Percentiles rank a stretch among this genome's conserved stretches.
These are phyloP conservation scores for Remersonia thermophila DNA, from an alignment of 2,329 filamentous ascomycete species.

Conservation along the genomic window DNA sequence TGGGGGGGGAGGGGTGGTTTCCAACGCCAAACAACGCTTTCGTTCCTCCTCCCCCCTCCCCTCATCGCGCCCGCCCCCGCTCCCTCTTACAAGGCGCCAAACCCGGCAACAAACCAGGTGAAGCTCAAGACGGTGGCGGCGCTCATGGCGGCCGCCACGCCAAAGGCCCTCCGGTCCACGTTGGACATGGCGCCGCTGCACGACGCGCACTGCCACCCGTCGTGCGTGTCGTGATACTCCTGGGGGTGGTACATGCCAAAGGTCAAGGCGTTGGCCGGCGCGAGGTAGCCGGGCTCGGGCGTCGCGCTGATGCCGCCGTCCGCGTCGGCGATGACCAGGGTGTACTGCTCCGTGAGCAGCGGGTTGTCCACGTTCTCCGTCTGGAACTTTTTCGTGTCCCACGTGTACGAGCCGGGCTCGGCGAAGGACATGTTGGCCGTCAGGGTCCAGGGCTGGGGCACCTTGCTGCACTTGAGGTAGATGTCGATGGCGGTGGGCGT, in stretches of 20 bases:
- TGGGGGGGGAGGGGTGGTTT: no score
- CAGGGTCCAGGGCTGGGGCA: constrained; percentile 44
- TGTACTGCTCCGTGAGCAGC: constrained; percentile 44
- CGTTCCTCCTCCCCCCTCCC: no score
- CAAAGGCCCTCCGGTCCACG: constrained; percentile 35
- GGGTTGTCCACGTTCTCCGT: constrained; percentile 32
- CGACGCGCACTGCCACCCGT: constrained; percentile 42
- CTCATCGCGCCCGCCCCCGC: no score
- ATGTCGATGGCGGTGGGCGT: constrained; percentile 50
- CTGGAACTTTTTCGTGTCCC: constrained; percentile 41
- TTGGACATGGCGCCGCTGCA: constrained; percentile 41
- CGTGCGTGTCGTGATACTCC: constrained; percentile 36
- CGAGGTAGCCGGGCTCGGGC: constrained; percentile 44
- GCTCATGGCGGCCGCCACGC: constrained; percentile 42
- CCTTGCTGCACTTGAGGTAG: constrained; percentile 41
- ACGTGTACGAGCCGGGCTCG: constrained; percentile 38
- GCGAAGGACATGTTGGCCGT: constrained; percentile 50
- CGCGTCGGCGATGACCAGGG: constrained; percentile 49
- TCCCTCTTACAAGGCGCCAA: constrained; percentile 24
- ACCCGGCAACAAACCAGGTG: constrained; percentile 50
- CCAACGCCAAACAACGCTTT: no score
- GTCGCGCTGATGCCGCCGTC: constrained; percentile 37
- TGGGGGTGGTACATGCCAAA: constrained; percentile 47
- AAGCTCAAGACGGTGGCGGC: constrained; percentile 46
- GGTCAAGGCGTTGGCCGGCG: constrained; percentile 32